Conservation (phyloP, 2,329 filamentous ascomycete species). For the Allantophomopsis cytisporea region DNA sequence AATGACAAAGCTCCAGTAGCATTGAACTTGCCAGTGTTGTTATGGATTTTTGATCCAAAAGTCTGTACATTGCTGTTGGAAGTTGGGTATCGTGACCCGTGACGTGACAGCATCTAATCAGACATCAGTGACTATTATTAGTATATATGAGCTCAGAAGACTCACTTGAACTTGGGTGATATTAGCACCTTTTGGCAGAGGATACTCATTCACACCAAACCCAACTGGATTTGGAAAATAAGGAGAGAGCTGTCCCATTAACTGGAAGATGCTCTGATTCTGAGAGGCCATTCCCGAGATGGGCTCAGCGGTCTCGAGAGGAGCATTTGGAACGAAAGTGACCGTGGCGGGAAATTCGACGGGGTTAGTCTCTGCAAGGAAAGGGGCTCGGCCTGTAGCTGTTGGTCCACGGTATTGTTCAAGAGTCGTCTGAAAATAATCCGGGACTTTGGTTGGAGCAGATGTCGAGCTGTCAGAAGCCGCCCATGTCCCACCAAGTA, state of each 20-base stretch:
- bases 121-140: no score
- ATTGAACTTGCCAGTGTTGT: conserved; percentile 35
- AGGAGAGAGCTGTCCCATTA: conserved; percentile 56
- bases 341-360: conserved; percentile 44
- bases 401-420: conserved; percentile 52
- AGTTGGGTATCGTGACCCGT: conserved; percentile 63
- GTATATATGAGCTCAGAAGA: not conserved
- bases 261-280: conserved; percentile 54
- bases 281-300: conserved; percentile 42
- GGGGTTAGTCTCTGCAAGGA: conserved; percentile 57
- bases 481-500: not conserved
- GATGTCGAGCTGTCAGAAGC: not conserved
- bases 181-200: conserved; percentile 50
- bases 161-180: conserved; percentile 49
- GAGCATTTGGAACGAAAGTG: conserved; percentile 53
- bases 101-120: conserved; percentile 53
- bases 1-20: conserved; percentile 50
- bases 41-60: conserved; percentile 43
- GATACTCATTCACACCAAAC: conserved; percentile 62
- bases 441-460: conserved; percentile 30
- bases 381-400: conserved; percentile 55
- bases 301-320: conserved; percentile 57
- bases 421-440: conserved; percentile 49
- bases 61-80: conserved; percentile 36
- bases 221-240: conserved; percentile 55